Percentiles rank a stretch among this genome's conserved stretches.
phyloP scores from a whole-genome alignment of 495 filamentous ascomycete genomes.

The Trichoderma virens region DNA sequence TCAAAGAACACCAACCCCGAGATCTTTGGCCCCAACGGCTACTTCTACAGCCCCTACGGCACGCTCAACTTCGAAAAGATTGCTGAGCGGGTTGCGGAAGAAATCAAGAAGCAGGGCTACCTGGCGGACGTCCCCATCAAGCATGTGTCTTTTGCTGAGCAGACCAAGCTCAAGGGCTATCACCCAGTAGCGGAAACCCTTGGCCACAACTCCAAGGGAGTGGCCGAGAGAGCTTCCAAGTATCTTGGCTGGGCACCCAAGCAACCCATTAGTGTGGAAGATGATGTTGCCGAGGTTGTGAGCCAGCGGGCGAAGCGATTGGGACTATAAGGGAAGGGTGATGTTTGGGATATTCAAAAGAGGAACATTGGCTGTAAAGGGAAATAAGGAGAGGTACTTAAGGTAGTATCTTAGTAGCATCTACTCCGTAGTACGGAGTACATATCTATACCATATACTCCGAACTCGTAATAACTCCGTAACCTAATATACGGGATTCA shows the following conservation, averaged over 20 bases:
- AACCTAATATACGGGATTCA: not conserved
- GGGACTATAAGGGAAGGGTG: slow-evolving; percentile 19
- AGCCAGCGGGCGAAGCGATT: slow-evolving; percentile 38
- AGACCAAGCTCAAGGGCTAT: slow-evolving; percentile 15
- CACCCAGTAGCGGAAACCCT: slow-evolving; percentile 37
- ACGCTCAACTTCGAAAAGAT: slow-evolving; percentile 63
- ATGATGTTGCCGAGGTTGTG: slow-evolving; percentile 44
- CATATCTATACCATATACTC: not conserved
- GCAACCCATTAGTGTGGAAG: slow-evolving; percentile 34
- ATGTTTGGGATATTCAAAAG: too few species aligned
- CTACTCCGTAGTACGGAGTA: not conserved
- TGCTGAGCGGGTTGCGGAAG: slow-evolving; percentile 49
- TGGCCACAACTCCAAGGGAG: slow-evolving; percentile 53
- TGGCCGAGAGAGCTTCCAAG: slow-evolving; percentile 48
- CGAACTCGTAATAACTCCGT: not conserved
- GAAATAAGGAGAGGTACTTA: too few species aligned
- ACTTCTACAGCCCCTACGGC: slow-evolving; percentile 68
- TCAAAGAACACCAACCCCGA: slow-evolving; percentile 35
- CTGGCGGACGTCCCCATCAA: slow-evolving; percentile 41
- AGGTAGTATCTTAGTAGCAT: too few species aligned
- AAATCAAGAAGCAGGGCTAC: slow-evolving; percentile 55
- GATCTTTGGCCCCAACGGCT: slow-evolving; percentile 65
- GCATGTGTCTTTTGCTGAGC: slow-evolving; percentile 16
- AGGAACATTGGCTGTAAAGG: too few species aligned
- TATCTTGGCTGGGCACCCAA: slow-evolving; percentile 55